A percentile compares a stretch with the other conserved stretches of the same genome.
Conservation (phyloP, 805 yeast species). For the Pichia membranifaciens region DNA sequence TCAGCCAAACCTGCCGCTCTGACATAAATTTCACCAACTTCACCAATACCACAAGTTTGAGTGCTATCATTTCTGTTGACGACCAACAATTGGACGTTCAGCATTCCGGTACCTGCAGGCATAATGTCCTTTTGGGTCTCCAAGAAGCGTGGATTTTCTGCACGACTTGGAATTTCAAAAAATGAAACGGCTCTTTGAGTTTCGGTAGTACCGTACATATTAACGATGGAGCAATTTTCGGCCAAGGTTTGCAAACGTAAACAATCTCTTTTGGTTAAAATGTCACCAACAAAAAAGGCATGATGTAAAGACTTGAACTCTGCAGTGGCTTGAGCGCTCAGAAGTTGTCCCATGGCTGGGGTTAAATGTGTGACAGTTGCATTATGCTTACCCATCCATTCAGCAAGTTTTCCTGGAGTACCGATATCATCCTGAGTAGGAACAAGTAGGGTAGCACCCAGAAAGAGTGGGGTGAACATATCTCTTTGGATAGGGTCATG, state of each 20-base stretch:
- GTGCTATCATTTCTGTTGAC: slow-evolving; percentile 86
- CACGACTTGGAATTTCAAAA: slow-evolving; percentile 76
- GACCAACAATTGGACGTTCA: slow-evolving; percentile 86
- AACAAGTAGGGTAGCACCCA: slow-evolving; percentile 88
- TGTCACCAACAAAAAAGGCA: slow-evolving; percentile 98
- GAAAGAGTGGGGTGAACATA: slow-evolving; percentile 94
- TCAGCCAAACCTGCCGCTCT: slow-evolving; percentile 98
- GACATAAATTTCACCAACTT: slow-evolving; percentile 96
- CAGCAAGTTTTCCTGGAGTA: slow-evolving; percentile 95
- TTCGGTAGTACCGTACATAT: slow-evolving; percentile 99
- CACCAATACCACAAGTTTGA: slow-evolving; percentile 97
- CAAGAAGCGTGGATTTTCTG: slow-evolving; percentile 64
- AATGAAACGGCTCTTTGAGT: slow-evolving; percentile 97
- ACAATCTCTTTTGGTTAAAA: slow-evolving; percentile 95
- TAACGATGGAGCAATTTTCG: slow-evolving; percentile 80
- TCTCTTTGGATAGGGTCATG: slow-evolving; percentile 99
- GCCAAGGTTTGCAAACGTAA: slow-evolving; percentile 88
- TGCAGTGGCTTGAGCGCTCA: slow-evolving; percentile 91
- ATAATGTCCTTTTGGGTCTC: slow-evolving; percentile 86
- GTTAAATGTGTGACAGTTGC: slow-evolving; percentile 97
- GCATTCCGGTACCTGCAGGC: slow-evolving; percentile 99
- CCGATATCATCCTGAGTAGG: slow-evolving; percentile 98
- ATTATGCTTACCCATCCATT: slow-evolving; percentile 89
- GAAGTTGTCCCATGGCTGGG: slow-evolving; percentile 98
- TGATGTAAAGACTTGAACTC: slow-evolving; percentile 83